Conservation (phyloP, 495 filamentous ascomycete genomes). For the Aspergillus cavernicola region DNA sequence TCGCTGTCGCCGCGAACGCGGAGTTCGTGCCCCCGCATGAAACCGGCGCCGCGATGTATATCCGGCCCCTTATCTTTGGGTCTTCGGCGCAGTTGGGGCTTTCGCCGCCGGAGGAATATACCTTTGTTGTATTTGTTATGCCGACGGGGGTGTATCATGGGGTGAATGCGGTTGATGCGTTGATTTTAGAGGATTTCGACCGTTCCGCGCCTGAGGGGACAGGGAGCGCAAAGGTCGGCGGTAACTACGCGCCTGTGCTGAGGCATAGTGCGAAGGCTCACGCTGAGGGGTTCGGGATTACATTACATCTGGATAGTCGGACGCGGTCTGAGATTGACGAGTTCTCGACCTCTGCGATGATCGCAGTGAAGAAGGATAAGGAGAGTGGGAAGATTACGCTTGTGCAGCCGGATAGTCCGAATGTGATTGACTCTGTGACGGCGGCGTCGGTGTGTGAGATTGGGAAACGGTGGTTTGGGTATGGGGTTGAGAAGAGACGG, state of each 20-base stretch:
- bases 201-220: constrained; percentile 53
- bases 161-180: constrained; percentile 69
- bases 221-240: constrained; percentile 53
- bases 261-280: constrained; percentile 73
- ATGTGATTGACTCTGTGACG: constrained; percentile 81
- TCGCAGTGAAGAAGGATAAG: constrained; percentile 59
- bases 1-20: constrained; percentile 80
- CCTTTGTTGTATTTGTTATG: constrained; percentile 77
- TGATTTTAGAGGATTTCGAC: constrained; percentile 68
- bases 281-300: constrained; percentile 74
- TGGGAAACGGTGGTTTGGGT: constrained; percentile 58
- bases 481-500: constrained; percentile 59
- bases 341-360: constrained; percentile 84
- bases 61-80: constrained; percentile 84
- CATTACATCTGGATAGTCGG: constrained; percentile 80
- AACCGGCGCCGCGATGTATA: constrained; percentile 83
- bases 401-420: constrained; percentile 74
- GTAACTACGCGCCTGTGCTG: constrained; percentile 68
- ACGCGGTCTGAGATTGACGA: constrained; percentile 79
- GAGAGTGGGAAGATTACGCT: constrained; percentile 60
- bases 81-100: constrained; percentile 76
- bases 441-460: constrained; percentile 67
- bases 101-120: constrained; percentile 82
- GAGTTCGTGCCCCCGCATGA: constrained; percentile 82
- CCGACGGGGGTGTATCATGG: constrained; percentile 91